These are phyloP conservation scores for Pyrrhoderma noxium DNA, from an alignment of 1,284 basidiomycete genomes.

Conservation along the genomic window DNA sequence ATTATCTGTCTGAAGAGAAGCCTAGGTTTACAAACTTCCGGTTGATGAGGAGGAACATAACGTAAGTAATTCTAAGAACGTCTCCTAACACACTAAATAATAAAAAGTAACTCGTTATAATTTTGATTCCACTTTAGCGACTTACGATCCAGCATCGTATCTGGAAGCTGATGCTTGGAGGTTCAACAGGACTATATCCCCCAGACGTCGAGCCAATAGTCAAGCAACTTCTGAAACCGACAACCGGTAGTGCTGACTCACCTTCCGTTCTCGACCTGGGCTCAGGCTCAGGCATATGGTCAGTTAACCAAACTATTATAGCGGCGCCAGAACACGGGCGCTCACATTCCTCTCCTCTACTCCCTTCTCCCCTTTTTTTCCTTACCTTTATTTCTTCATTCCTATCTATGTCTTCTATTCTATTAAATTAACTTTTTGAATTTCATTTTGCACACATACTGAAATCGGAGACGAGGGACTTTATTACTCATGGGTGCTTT, in stretches of 20 bases:
- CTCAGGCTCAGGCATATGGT: conserved; percentile 17
- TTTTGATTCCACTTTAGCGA: conserved; percentile 1
- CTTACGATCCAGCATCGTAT: conserved; percentile 15
- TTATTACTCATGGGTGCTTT: too few species aligned
- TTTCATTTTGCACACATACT: too few species aligned
- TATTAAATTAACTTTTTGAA: too few species aligned
- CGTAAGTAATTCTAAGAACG: conserved; percentile 1
- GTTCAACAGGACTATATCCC: conserved; percentile 10
- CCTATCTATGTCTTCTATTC: too few species aligned
- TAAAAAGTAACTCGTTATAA: too few species aligned
- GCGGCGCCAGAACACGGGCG: too few species aligned
- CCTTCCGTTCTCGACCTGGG: conserved; percentile 15
- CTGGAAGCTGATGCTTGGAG: conserved; percentile 15
- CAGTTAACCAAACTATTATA: conserved; percentile 1
- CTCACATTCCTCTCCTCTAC: too few species aligned
- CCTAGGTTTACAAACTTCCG: conserved; percentile 16
- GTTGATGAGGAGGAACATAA: conserved; percentile 14
- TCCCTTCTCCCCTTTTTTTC: too few species aligned
- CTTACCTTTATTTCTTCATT: too few species aligned
- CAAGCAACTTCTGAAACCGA: neutral
- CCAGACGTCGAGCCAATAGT: conserved; percentile 10
- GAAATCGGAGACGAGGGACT: too few species aligned
- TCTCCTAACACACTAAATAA: neutral
- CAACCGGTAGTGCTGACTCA: neutral
- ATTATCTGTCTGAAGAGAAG: too few species aligned